Evolutionary conservation across 345 rosid genomes (phyloP), one percentile per base, ranked within the genome.

Genomic region (Trapa bicornis): DNA sequence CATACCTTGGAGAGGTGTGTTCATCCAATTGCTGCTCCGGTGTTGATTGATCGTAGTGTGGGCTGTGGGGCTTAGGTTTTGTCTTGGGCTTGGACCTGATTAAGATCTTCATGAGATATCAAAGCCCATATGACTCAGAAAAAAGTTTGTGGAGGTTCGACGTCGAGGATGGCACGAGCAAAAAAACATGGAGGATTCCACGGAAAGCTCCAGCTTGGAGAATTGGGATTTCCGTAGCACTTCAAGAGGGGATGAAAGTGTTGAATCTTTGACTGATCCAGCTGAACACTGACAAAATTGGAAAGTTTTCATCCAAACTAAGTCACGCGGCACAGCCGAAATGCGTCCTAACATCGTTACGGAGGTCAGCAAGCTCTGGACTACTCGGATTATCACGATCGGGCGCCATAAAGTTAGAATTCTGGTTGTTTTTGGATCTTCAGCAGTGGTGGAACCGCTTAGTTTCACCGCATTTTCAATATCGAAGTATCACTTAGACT

Each of bases 301-400:
- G 3, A 1, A 13, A 39, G 39, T 1, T 5, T 37, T 47, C 43
- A 12, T 35, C 5, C 47, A 36, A 33, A 3, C 43, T 3, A 29
- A 67, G 9, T 67, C 62, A 1, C 10, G 36, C 54, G 16, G 57
- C 71, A 5, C 35, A 12, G 17, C n/a, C 37, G 64, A 58, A 36
- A 83, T 83, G 87, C 73, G 83, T 58, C 76, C 81, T 6, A 77
- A 79, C 76, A 73, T 83, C 73, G 82, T 83, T 41, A 73, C 83
- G 61, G 83, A 83, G 85, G 87, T 41, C 66, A 73, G 74, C 71
- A 35, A 50, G 43, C 78, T 66, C 67, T 43, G 69, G 60, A 36
- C 70, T 33, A 43, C 60, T 22, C 10, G n/a, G 15, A 48, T n/a
- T 12, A 52, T 12, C 43, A 54, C 41, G 32, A 14, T 29, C 54